Percentiles rank a stretch among this genome's conserved stretches.
phyloP scores from a whole-genome alignment of 495 filamentous ascomycete genomes.

The Melanomma pulvis-pyrius region DNA sequence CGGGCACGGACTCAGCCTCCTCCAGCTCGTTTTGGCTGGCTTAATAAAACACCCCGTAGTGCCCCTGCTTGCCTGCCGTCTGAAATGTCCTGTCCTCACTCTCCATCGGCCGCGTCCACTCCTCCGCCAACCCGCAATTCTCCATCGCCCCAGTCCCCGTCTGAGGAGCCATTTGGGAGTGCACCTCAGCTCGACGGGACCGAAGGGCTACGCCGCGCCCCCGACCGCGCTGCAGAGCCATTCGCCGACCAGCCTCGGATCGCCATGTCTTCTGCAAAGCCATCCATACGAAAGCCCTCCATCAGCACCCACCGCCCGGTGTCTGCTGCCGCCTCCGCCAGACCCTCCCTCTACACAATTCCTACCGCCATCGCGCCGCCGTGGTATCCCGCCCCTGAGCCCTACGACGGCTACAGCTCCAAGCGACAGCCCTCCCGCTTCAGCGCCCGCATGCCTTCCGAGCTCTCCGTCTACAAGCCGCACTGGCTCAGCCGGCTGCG shows the following conservation, averaged over 20 bases:
- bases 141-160: not conserved
- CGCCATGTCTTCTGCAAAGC: not conserved
- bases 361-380: not conserved
- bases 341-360: not conserved
- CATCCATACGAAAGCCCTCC: not conserved
- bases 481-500: conserved; percentile 26
- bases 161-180: not conserved
- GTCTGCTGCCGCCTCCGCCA: not conserved
- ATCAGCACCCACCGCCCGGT: not conserved
- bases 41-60: not conserved
- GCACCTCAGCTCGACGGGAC: not conserved
- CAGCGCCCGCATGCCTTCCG: conserved; percentile 24
- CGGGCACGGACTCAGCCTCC: not conserved
- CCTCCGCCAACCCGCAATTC: not conserved
- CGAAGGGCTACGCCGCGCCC: not conserved
- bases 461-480: conserved; percentile 12
- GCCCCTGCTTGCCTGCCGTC: no score
- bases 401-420: not conserved
- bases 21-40: not conserved
- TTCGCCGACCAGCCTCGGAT: not conserved
- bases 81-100: no score
- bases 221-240: not conserved
- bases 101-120: not conserved
- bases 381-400: not conserved
- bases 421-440: conserved; percentile 8